phyloP scores from a whole-genome alignment of 2,329 filamentous ascomycete genomes.

The Calonectria hongkongensis region DNA sequence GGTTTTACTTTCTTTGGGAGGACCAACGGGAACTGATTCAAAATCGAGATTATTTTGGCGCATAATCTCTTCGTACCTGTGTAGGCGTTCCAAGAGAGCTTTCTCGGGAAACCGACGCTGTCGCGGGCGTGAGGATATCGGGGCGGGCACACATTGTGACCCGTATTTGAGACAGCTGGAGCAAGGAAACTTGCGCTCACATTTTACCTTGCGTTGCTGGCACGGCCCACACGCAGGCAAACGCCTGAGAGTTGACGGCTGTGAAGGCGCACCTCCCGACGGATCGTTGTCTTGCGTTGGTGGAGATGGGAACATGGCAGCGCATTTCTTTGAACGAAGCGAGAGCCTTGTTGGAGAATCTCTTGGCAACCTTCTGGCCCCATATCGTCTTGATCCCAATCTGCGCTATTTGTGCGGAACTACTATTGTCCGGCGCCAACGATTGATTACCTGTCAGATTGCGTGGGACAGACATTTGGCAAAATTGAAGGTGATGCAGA shows the following conservation, averaged over 20 bases:
- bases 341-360: not conserved
- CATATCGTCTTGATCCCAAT: too few relatives aligned
- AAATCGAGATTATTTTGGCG: constrained; percentile 73
- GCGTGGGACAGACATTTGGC: not conserved
- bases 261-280: not conserved
- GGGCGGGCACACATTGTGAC: constrained; percentile 64
- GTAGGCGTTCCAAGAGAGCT: constrained; percentile 74
- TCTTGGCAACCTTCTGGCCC: not conserved
- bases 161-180: constrained; percentile 68
- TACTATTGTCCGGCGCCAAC: constrained; percentile 1
- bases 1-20: not conserved
- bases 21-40: constrained; percentile 62
- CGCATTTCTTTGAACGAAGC: not conserved
- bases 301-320: constrained; percentile 10
- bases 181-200: constrained; percentile 76
- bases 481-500: not conserved
- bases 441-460: not conserved
- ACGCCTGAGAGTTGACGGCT: constrained; percentile 39
- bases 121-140: constrained; percentile 58
- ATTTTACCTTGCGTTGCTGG: constrained; percentile 79
- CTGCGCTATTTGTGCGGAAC: not conserved
- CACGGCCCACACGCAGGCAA: constrained; percentile 74
- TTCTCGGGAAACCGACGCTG: constrained; percentile 72
- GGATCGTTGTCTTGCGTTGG: not conserved
- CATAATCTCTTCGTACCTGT: constrained; percentile 74